Conservation (phyloP, 2,329 filamentous ascomycete species). For the Trichoderma sp. region DNA sequence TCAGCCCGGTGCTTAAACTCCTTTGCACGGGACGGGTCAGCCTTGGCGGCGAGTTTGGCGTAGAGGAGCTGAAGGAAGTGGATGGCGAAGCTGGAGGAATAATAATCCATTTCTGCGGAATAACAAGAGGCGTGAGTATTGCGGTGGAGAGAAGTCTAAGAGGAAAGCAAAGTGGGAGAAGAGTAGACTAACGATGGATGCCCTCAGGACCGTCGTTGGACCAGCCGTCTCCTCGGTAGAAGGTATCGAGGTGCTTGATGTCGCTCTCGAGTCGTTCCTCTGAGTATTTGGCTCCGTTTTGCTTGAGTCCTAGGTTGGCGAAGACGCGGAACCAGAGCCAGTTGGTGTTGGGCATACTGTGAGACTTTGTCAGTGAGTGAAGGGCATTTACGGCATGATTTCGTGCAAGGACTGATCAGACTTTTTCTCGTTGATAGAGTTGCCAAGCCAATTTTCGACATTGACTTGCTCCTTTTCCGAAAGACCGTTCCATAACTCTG, state of each 20-base stretch:
- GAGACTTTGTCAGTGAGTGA: not conserved
- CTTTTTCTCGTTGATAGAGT: slow-evolving; percentile 75
- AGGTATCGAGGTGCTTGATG: slow-evolving; percentile 75
- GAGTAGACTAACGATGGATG: slow-evolving; percentile 57
- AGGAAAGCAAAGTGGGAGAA: not conserved
- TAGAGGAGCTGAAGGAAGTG: slow-evolving; percentile 78
- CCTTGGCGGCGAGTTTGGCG: slow-evolving; percentile 65
- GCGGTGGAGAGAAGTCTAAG: not conserved
- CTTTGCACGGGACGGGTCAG: slow-evolving; percentile 63
- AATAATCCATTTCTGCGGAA: slow-evolving; percentile 71
- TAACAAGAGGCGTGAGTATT: not conserved
- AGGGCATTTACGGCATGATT: not conserved
- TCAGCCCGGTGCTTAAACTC: slow-evolving; percentile 69
- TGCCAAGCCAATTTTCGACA: slow-evolving; percentile 69
- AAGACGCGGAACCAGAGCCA: slow-evolving; percentile 86
- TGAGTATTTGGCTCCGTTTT: slow-evolving; percentile 70
- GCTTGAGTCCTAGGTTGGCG: slow-evolving; percentile 74
- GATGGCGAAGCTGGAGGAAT: slow-evolving; percentile 79
- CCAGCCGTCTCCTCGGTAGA: slow-evolving; percentile 80
- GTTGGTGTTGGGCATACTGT: slow-evolving; percentile 65
- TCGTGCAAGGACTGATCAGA: slow-evolving; percentile 29
- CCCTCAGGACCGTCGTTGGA: slow-evolving; percentile 77
- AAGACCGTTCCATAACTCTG: slow-evolving; percentile 64
- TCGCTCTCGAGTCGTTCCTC: slow-evolving; percentile 69
- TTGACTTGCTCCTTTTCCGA: slow-evolving; percentile 61